These are phyloP conservation scores for Mitragyna speciosa DNA, from an alignment of 257 asterid genomes.

Conservation along the genomic window DNA sequence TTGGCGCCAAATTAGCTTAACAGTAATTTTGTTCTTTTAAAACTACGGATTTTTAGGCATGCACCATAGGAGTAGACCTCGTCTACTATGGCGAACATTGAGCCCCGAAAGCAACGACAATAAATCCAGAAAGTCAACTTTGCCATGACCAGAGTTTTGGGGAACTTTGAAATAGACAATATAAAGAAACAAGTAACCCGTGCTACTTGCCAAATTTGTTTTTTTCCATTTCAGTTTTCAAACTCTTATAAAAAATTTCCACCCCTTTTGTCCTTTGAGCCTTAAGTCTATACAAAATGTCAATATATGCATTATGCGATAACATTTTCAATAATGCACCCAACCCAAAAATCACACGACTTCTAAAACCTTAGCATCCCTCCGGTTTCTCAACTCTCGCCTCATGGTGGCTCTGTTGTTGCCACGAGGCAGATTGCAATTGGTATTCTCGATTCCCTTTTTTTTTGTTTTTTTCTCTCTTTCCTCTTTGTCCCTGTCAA, in stretches of 20 bases:
- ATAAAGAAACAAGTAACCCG: not conserved
- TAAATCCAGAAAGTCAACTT: constrained; percentile 44
- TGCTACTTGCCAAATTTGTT: not conserved
- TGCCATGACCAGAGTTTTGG: constrained; percentile 25
- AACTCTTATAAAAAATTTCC: not conserved
- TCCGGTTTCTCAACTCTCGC: not conserved
- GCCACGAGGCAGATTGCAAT: not conserved
- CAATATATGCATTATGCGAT: not conserved
- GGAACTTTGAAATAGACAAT: constrained; percentile 25
- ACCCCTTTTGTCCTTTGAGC: not conserved
- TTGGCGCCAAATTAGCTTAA: not conserved
- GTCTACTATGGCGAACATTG: not conserved
- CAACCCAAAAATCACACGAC: not conserved
- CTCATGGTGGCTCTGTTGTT: not conserved
- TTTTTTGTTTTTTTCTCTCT: no score
- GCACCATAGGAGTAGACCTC: not conserved
- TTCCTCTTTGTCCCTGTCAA: no score
- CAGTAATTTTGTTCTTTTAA: not conserved
- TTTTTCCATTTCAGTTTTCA: not conserved
- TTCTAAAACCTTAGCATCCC: not conserved
- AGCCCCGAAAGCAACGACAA: not conserved
- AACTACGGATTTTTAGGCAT: not conserved
- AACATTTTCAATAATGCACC: not conserved
- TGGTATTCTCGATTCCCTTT: not conserved
- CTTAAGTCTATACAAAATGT: not conserved